Evolutionary conservation across 768 basidiomycete genomes (phyloP).

Genomic region (Clathrus columnatus): DNA sequence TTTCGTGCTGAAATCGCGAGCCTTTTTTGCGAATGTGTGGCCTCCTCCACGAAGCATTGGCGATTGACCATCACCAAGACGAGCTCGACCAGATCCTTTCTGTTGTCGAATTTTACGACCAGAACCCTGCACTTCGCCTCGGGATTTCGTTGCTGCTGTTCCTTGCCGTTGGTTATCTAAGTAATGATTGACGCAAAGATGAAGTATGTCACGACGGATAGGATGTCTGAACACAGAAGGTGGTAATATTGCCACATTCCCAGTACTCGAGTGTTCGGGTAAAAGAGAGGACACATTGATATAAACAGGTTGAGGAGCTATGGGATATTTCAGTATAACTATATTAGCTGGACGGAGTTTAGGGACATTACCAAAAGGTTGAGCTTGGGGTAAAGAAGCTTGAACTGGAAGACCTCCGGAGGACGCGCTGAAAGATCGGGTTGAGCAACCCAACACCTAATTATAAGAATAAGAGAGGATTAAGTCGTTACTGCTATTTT

Average conservation of each 20-base stretch:
- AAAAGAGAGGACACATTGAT: constrained; percentile 15
- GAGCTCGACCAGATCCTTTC: constrained; percentile 86
- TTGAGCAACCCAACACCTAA: not conserved
- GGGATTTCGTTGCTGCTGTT: constrained; percentile 84
- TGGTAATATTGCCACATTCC: constrained; percentile 4
- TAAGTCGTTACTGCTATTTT: not conserved
- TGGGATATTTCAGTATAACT: not conserved
- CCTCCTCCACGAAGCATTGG: constrained; percentile 90
- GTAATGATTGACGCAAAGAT: constrained; percentile 84
- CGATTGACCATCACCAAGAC: constrained; percentile 80
- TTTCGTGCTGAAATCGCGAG: constrained; percentile 85
- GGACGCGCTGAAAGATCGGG: not conserved
- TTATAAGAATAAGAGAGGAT: not conserved
- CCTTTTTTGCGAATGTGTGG: constrained; percentile 83
- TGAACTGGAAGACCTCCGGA: not conserved
- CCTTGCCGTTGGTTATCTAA: constrained; percentile 87
- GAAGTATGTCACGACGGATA: constrained; percentile 85
- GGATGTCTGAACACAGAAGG: constrained; percentile 73
- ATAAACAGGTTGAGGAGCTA: constrained; percentile 10
- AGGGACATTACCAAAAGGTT: not conserved
- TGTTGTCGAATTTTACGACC: constrained; percentile 84
- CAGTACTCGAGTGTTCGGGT: not conserved
- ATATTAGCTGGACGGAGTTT: not conserved
- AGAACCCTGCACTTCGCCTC: constrained; percentile 83
- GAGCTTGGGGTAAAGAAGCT: not conserved